Evolutionary conservation across 1,284 basidiomycete species (phyloP).

Genomic region (Rhodofomes roseus): DNA sequence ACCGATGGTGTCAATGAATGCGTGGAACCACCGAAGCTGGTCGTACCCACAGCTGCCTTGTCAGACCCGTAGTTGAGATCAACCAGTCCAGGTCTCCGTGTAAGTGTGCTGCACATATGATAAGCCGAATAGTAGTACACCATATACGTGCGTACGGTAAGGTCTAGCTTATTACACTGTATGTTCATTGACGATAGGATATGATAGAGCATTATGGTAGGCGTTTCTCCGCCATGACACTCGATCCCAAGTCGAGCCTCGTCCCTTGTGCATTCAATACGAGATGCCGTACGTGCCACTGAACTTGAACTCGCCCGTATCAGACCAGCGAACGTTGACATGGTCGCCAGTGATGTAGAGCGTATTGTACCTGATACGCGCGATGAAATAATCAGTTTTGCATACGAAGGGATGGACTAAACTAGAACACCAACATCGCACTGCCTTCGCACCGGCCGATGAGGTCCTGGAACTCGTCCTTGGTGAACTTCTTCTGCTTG

Average conservation of each 20-base stretch:
- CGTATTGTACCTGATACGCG: slow-evolving; percentile 34
- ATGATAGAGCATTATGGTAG: background rate
- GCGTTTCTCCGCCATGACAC: background rate
- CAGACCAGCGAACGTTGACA: slow-evolving; percentile 48
- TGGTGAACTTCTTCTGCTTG: slow-evolving; percentile 50
- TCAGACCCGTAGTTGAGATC: too few relatives aligned
- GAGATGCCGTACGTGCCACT: slow-evolving; percentile 40
- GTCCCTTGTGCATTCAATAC: background rate
- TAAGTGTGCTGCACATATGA: too few relatives aligned
- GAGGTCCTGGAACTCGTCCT: slow-evolving; percentile 38
- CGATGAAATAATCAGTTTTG: background rate
- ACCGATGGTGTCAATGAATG: too few relatives aligned
- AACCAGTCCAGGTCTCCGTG: too few relatives aligned
- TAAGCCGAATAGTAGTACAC: too few relatives aligned
- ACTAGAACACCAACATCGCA: slow-evolving; percentile 19
- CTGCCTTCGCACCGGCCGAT: slow-evolving; percentile 31
- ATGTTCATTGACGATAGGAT: too few relatives aligned
- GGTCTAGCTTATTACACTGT: too few relatives aligned
- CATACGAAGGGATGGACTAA: background rate
- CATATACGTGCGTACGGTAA: too few relatives aligned
- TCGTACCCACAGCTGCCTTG: too few relatives aligned
- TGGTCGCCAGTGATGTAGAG: slow-evolving; percentile 40
- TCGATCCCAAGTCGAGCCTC: too few relatives aligned
- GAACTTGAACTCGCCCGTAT: slow-evolving; percentile 49
- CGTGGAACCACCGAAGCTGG: too few relatives aligned